Base-by-base conservation (phyloP, 2,329 filamentous ascomycete genomes). In the Neurospora sp. region DNA sequence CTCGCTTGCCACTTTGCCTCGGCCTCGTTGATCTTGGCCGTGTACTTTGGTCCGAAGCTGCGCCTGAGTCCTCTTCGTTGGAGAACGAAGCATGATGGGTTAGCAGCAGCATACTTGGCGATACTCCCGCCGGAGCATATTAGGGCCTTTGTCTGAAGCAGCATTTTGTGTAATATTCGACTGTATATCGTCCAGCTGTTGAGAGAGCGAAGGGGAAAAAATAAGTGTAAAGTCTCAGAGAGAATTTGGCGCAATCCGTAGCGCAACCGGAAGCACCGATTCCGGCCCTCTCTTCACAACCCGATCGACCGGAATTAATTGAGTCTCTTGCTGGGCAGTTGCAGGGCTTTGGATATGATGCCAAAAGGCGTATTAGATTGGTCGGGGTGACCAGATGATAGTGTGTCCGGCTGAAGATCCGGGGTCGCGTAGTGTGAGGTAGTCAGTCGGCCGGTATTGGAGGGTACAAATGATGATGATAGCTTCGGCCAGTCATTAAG, bases 1-100 rank as follows among this genome's bases (percentile, higher is more conserved):
- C 79, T 79, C 66, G 78, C 72, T 17, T 80, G 74, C 88, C 88
- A 91, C 23, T 81, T 76, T 52, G 78, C 71, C 11, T 82, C 76
- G 8, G 83, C 84, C 1, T 77, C 75, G 0, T 76, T 75, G 4
- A 81, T 74, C 75, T 87, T 88, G 6, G 75, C 76, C 33, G 85
- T 70, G 38, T 81, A 83, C 40, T 81, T 82, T 38, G 76, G 77
- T 57, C 83, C 76, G 40, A 86, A 74, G 57, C 76, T 76, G 72
- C 84, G 80, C 17, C 72, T 66, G 36, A 62, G 3, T 36, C 52
- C 52, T 62, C 52, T 62, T 62, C 28, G 15, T 36, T 62, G 52
- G 23, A 62, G 23, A 62, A 36, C 17, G 52, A 62, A 62, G 52
- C 52, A 62, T 62, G 28, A 62, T 28, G 52, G 52, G 28, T 36